Evolutionary conservation across 805 yeast species (phyloP).

Genomic region (Candida vaughaniae): DNA sequence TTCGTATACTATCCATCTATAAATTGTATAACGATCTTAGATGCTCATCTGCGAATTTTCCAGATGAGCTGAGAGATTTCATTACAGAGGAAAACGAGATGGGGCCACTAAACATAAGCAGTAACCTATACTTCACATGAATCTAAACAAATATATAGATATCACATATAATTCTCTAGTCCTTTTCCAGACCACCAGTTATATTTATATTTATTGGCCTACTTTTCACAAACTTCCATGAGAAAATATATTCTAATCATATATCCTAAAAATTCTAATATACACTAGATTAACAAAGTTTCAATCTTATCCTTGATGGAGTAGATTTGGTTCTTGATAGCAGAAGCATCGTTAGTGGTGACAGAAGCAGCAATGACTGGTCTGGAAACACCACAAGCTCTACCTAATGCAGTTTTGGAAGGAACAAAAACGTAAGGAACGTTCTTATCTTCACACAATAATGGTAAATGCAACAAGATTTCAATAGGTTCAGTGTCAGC

Average conservation of each 20-base stretch:
- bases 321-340: slow-evolving; percentile 95
- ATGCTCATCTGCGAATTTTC: slow-evolving; percentile 10
- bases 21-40: no score
- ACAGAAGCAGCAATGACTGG: slow-evolving; percentile 98
- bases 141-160: no score
- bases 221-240: no score
- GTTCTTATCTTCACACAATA: slow-evolving; percentile 98
- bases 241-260: no score
- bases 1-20: slow-evolving; percentile 14
- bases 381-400: slow-evolving; percentile 99
- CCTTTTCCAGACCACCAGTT: no score
- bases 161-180: no score
- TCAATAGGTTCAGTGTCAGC: slow-evolving; percentile 99
- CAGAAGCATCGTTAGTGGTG: slow-evolving; percentile 97
- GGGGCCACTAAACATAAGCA: no score
- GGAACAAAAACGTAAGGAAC: slow-evolving; percentile 99
- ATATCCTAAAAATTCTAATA: slow-evolving; percentile 8
- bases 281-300: slow-evolving; percentile 70
- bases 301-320: slow-evolving; percentile 99
- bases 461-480: slow-evolving; percentile 94
- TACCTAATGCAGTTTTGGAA: slow-evolving; percentile 96
- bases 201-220: no score
- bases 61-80: slow-evolving; percentile 6
- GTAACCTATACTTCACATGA: no score
- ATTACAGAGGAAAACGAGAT: no score